Base-by-base conservation (phyloP, 176 grass and related monocot genomes). In the Raddia guianensis region DNA sequence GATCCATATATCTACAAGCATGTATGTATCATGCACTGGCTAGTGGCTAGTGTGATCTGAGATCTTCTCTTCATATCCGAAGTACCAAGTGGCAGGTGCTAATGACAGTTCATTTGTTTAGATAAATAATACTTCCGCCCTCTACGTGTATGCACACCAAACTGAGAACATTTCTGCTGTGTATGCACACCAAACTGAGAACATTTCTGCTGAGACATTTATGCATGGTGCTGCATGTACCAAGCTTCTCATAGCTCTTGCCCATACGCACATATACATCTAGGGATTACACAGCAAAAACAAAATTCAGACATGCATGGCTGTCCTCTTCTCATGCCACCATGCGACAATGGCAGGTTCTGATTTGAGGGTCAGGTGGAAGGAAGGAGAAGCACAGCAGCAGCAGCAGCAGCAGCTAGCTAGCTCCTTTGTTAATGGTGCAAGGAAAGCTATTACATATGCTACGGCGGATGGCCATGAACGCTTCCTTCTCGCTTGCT, bases 1-100 rank as follows among this genome's bases (percentile, higher is more conserved):
- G 20, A 21, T 27, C 72, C 52, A 73, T 42, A 16, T 5, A 32
- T 9, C 12, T 16, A 13, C 9, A 58, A 9, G 4, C 37, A 40
- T 27, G 27, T 27, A 27, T 27, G 4, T 16, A 21, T 40, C 46
- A 70, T 52, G 83, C 53, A 10, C 74, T 62, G 34, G 44, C 14
- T 27, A 50, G 63, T 62, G 34, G 44, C 14, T 27, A 50, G 63
- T 64, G 57, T 65, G 83, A 79, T 66, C 58, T 54, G 75, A 55
- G 35, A 13, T 8, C 67, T 37, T 66, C 35, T 34, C 33, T 51
- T 6, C 46, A 68, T 58, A 66, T 75, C 56, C 60, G 56, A 56
- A 56, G 12, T 83, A 74, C 35, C 19, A 83, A n/a, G 14, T 40
- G 37, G 37, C 37, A 8, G 70, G 12, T 18, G 10, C 32, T 11